Conservation (phyloP, 805 yeast genomes). For the Cyberlindnera meyerae region DNA sequence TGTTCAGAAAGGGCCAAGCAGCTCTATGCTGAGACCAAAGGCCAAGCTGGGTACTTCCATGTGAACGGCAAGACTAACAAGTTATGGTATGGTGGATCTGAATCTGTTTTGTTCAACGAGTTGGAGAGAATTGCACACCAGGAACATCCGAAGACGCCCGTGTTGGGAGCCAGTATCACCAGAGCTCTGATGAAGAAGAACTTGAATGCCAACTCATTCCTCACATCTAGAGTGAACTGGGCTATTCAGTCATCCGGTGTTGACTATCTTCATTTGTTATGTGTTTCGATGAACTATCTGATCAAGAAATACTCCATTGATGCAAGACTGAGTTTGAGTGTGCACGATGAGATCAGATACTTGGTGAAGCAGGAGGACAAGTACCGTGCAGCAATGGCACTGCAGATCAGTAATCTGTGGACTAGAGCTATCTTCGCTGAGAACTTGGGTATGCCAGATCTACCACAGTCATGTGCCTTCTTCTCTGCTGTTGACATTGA, state of each 20-base stretch:
- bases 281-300: slow-evolving; percentile 84
- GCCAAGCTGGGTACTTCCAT: slow-evolving; percentile 38
- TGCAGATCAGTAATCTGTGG: slow-evolving; percentile 92
- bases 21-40: slow-evolving; percentile 81
- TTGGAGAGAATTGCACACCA: slow-evolving; percentile 83
- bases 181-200: slow-evolving; percentile 67
- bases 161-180: slow-evolving; percentile 89
- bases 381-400: slow-evolving; percentile 71
- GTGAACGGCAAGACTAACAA: slow-evolving; percentile 25
- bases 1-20: slow-evolving; percentile 61
- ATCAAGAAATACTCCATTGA: slow-evolving; percentile 56
- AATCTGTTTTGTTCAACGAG: slow-evolving; percentile 84
- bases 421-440: slow-evolving; percentile 94
- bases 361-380: slow-evolving; percentile 68
- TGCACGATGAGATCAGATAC: slow-evolving; percentile 92
- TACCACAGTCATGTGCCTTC: slow-evolving; percentile 94
- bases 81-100: slow-evolving; percentile 86
- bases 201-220: slow-evolving; percentile 57
- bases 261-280: slow-evolving; percentile 81
- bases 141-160: slow-evolving; percentile 81
- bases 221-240: slow-evolving; percentile 95
- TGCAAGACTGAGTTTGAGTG: slow-evolving; percentile 80
- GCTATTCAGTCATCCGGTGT: slow-evolving; percentile 98
- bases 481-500: slow-evolving; percentile 94
- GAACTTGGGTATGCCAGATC: slow-evolving; percentile 79